Evolutionary conservation across 768 basidiomycete species (phyloP).

Genomic region (Fomitopsis serialis): DNA sequence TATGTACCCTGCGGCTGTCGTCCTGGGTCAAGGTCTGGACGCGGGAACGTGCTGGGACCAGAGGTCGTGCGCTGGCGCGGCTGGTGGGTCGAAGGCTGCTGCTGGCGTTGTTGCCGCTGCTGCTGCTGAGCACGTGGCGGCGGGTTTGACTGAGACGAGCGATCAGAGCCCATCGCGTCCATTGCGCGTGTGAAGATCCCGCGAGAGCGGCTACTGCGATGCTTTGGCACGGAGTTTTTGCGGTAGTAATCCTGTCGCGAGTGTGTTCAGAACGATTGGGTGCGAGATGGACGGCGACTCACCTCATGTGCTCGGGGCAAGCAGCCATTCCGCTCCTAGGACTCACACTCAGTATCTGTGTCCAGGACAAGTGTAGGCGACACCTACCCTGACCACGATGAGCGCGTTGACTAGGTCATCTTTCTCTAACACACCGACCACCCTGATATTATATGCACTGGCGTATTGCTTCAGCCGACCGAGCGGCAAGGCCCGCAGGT

Average conservation of each 20-base stretch:
- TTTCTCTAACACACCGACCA: constrained; percentile 65
- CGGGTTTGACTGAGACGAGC: constrained; percentile 19
- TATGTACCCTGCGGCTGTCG: constrained; percentile 6
- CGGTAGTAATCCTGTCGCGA: constrained; percentile 49
- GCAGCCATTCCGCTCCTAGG: constrained; percentile 57
- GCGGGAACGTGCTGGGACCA: constrained; percentile 35
- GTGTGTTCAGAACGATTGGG: too few species aligned
- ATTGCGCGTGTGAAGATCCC: constrained; percentile 42
- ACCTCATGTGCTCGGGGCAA: constrained; percentile 58
- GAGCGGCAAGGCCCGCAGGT: constrained; percentile 51
- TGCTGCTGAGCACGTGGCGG: constrained; percentile 13
- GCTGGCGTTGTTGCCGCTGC: constrained; percentile 6
- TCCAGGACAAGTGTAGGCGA: neutral
- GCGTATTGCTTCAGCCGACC: constrained; percentile 65
- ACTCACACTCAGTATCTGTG: neutral
- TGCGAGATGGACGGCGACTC: neutral
- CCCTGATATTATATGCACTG: constrained; percentile 61
- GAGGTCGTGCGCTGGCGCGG: constrained; percentile 23
- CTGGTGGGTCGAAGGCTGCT: constrained; percentile 14
- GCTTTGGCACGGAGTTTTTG: constrained; percentile 53
- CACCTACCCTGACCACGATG: constrained; percentile 39
- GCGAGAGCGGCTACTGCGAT: constrained; percentile 24
- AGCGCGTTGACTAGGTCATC: constrained; percentile 71
- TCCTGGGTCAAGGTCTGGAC: constrained; percentile 54
- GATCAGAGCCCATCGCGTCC: constrained; percentile 21